Conservation (phyloP, 441 rosid genomes). For the Sinapis alba region DNA sequence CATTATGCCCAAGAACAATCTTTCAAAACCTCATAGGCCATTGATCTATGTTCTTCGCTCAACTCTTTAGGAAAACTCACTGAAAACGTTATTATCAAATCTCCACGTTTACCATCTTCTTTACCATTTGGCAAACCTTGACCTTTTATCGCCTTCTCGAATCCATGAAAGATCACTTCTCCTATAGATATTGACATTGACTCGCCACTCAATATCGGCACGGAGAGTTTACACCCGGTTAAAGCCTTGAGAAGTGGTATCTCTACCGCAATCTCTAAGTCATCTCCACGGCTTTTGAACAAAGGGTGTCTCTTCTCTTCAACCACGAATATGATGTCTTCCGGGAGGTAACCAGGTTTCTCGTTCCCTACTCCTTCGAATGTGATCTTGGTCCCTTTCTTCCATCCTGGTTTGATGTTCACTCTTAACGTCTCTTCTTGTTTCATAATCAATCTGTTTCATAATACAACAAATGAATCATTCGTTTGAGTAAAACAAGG, state of each 20-base stretch:
- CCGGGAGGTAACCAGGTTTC: constrained; percentile 70
- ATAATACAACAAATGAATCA: not conserved
- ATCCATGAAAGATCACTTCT: constrained; percentile 64
- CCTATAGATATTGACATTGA: constrained; percentile 52
- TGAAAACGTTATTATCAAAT: constrained; percentile 56
- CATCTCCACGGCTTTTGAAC: constrained; percentile 60
- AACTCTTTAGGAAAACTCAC: constrained; percentile 60
- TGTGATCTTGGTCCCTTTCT: constrained; percentile 74
- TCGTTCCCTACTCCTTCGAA: constrained; percentile 87
- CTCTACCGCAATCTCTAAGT: constrained; percentile 67
- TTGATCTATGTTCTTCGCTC: constrained; percentile 51
- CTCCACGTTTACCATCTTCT: constrained; percentile 60
- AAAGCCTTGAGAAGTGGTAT: constrained; percentile 77
- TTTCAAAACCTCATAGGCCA: constrained; percentile 53
- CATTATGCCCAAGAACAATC: constrained; percentile 48
- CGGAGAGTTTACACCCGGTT: constrained; percentile 67
- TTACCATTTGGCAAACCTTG: constrained; percentile 76
- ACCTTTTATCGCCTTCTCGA: constrained; percentile 60
- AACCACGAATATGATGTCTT: constrained; percentile 60
- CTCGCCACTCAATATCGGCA: constrained; percentile 70
- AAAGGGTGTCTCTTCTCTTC: constrained; percentile 66
- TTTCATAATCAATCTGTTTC: constrained; percentile 51
- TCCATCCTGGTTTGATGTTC: constrained; percentile 91
- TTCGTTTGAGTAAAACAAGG: not conserved
- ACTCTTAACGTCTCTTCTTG: constrained; percentile 69